These are phyloP conservation scores for Globisporangium okanoganense DNA, from an alignment of 352 stramenopile genomes.

Conservation along the genomic window DNA sequence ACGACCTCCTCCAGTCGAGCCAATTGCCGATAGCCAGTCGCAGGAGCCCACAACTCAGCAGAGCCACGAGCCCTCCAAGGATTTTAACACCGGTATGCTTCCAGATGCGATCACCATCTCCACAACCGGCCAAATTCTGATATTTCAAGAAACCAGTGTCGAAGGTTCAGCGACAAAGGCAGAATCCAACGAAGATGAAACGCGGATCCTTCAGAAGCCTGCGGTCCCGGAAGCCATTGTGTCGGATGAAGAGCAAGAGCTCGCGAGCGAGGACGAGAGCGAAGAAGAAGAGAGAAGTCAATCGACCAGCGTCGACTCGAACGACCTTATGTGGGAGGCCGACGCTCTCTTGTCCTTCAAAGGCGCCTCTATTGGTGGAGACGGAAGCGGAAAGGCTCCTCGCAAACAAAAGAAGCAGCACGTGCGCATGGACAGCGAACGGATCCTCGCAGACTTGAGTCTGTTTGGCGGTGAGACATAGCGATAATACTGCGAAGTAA, in stretches of 20 bases:
- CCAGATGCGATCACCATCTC: too few relatives aligned
- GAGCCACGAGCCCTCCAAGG: too few relatives aligned
- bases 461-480: too few relatives aligned
- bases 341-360: slow-evolving; percentile 21
- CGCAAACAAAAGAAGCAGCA: background rate
- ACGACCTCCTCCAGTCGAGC: too few relatives aligned
- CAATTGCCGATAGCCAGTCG: too few relatives aligned
- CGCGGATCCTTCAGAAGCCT: too few relatives aligned
- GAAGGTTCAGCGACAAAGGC: background rate
- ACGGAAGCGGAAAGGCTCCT: background rate
- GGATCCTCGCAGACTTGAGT: slow-evolving; percentile 10
- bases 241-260: background rate
- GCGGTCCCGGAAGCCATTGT: background rate
- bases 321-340: slow-evolving; percentile 30
- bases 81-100: too few relatives aligned
- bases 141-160: background rate
- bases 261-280: background rate
- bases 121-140: too few relatives aligned
- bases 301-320: slow-evolving; percentile 27
- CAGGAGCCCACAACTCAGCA: too few relatives aligned
- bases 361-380: background rate
- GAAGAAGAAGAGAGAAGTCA: background rate
- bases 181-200: background rate
- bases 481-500: too few relatives aligned
- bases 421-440: slow-evolving; percentile 10